Base-by-base conservation (phyloP, 352 stramenopile species). In the Saprolegnia diclina region DNA sequence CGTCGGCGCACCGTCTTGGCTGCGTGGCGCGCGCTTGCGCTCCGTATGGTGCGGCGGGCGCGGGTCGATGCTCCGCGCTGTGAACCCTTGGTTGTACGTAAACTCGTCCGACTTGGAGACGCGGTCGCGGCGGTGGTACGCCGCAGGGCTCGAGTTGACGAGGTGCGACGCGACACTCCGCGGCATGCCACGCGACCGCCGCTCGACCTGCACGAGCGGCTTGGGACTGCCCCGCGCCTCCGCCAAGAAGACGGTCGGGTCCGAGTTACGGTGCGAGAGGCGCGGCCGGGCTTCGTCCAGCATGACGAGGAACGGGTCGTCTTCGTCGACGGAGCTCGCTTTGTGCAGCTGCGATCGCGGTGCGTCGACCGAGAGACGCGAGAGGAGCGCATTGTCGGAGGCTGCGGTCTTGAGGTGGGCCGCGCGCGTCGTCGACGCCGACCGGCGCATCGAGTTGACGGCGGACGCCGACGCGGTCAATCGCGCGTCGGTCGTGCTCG, bases 81-180 rank as follows among this genome's bases (percentile, higher is more conserved):
- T 59, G 52, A 59, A 59, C 11, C 52, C 52, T 24, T 59, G 52
- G 35, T 59, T 59, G 52, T 59, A 59, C 16, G 52, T 9, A 59
- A 59, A 59, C 24, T 59, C 52, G 11, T 59, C 52, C 16, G 46
- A 29, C 24, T 54, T 54, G 29, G 29, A 35, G 29, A n/a, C 42
- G 42, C 42, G 42, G 13, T 48, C 18, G 42, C 52, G 13, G 35
- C 52, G 35, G 35, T 59, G 52, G 52, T 48, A 48, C 42, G 42
- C 42, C 13, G 42, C 42, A 7, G 42, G 42, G 18, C 42, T 48
- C 18, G 42, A 48, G 42, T 48, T 48, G 18, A 48, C 42, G 42
- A 48, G 42, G 13, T 48, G 42, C 13, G 42, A 14, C 24, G 52
- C 52, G 9, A 42, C 52, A 4, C 16, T 16, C 3, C 52, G 3